Evolutionary conservation across 768 basidiomycete species (phyloP), one percentile per base, ranked within the genome.

Genomic region (Crassisporium funariophilum): DNA sequence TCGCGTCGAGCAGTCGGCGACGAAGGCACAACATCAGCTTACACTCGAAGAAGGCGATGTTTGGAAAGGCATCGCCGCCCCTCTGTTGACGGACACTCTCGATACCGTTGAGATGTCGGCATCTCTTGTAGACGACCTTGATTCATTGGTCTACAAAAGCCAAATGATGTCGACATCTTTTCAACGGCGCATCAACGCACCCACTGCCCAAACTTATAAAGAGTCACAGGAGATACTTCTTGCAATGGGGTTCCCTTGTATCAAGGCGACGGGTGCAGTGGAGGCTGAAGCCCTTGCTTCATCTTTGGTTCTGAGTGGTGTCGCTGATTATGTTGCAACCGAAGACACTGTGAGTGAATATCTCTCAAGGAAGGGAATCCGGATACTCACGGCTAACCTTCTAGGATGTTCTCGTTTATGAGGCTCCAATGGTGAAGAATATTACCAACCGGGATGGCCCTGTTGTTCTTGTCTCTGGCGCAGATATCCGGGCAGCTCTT

Each of bases 231-330:
- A 80, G 41, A 78, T 95, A 17, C 57, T 95, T 6, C 56, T 63
- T 17, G 84, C 87, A 0, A 88, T 95, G 86, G 92, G 92, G n/a
- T 75, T 94, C 2, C 85, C 86, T 0, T 87, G 84, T 56, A 62
- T 95, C 22, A 80, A 88, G 13, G 70, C 85, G 7, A 70, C 72
- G 0, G 84, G 84, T 0, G 78, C 85, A 0, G 83, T 78, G 46
- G 94, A 97, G 62, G 94, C 87, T 1, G 94, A 97, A 65, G 91
- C 88, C 0, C 67, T 95, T 24, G 93, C 92, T 0, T 80, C 88
- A 4, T 77, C 86, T 6, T 72, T 95, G 29, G 91, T 90, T 9
- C 57, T 83, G 12, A 70, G 78, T 21, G 93, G 94, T 2, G 59
- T 75, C 35, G 93, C 90, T 0, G 92, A 97, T 66, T 93, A 81